Evolutionary conservation across 2,329 filamentous ascomycete genomes (phyloP).

Genomic region (Knufia fluminis): DNA sequence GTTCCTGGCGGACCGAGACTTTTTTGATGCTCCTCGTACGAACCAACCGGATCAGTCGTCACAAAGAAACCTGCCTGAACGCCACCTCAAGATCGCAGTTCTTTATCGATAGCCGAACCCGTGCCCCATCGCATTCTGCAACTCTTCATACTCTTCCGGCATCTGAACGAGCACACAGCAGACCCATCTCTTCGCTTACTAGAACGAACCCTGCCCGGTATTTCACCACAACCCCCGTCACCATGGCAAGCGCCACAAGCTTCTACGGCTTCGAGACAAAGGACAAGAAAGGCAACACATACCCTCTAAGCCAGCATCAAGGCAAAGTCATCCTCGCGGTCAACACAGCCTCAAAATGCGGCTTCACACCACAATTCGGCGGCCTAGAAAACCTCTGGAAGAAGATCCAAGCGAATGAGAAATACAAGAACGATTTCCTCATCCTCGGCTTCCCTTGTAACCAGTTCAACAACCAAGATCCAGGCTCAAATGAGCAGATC

Average conservation of each 20-base stretch:
- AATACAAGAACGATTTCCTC: slow-evolving; percentile 66
- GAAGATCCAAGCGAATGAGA: slow-evolving; percentile 47
- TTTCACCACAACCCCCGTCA: not conserved
- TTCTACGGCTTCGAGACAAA: slow-evolving; percentile 82
- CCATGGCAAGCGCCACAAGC: slow-evolving; percentile 58
- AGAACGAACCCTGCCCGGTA: not conserved
- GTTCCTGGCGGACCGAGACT: not conserved
- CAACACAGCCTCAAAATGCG: slow-evolving; percentile 98
- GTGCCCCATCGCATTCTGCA: not conserved
- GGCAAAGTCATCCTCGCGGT: slow-evolving; percentile 93
- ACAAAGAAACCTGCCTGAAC: not conserved
- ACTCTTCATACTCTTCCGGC: not conserved
- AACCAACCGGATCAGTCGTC: not conserved
- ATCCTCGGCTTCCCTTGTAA: slow-evolving; percentile 98
- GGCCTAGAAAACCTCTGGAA: slow-evolving; percentile 89
- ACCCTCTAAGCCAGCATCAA: slow-evolving; percentile 61
- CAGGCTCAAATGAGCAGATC: slow-evolving; percentile 71
- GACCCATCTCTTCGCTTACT: not conserved
- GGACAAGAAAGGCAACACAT: slow-evolving; percentile 67
- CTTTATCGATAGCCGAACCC: not conserved
- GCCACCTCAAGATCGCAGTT: not conserved
- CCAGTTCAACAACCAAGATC: slow-evolving; percentile 89
- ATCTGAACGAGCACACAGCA: not conserved
- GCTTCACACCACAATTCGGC: slow-evolving; percentile 92
- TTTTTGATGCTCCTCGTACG: not conserved